Percentiles rank a stretch among this genome's conserved stretches.
Conservation (phyloP, 2,329 filamentous ascomycete species). For the Podosphaera fusca region DNA sequence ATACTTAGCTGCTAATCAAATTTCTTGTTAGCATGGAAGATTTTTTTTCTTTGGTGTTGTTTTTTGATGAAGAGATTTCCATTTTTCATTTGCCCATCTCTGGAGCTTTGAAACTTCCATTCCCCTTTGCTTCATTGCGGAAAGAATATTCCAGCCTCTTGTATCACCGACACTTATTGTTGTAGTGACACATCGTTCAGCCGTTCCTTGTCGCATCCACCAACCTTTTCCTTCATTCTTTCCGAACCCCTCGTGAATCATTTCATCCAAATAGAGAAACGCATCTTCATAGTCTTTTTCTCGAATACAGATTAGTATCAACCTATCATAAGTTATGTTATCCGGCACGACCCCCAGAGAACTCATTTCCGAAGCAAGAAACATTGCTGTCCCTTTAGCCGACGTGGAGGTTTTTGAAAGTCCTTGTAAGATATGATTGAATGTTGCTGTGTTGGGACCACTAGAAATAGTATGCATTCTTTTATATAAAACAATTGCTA, state of each 20-base stretch:
- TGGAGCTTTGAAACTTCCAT: slow-evolving; percentile 4
- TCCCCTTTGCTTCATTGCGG: slow-evolving; percentile 9
- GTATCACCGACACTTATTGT: slow-evolving; percentile 8
- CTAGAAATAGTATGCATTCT: slow-evolving; percentile 26
- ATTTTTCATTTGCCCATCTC: slow-evolving; percentile 3
- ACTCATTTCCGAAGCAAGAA: slow-evolving; percentile 37
- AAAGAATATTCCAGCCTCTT: slow-evolving; percentile 9
- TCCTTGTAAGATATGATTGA: slow-evolving; percentile 33
- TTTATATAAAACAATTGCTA: slow-evolving; percentile 37
- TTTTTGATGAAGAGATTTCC: no score
- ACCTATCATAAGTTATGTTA: slow-evolving; percentile 34
- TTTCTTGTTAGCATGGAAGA: no score
- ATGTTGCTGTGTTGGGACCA: slow-evolving; percentile 28
- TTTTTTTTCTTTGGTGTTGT: no score
- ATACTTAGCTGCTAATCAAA: no score
- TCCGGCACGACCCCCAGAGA: slow-evolving; percentile 29
- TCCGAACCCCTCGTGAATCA: slow-evolving; percentile 19
- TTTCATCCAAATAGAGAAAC: slow-evolving; percentile 26
- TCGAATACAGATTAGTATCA: slow-evolving; percentile 31
- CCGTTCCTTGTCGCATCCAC: slow-evolving; percentile 15
- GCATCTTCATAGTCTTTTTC: slow-evolving; percentile 21
- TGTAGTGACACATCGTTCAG: slow-evolving; percentile 5
- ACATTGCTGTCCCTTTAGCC: slow-evolving; percentile 34
- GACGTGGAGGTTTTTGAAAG: slow-evolving; percentile 8
- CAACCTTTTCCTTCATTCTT: slow-evolving; percentile 10